Percentiles rank a stretch among this genome's conserved stretches.
Conservation (phyloP, 1,284 basidiomycete species). For the Pyrrhoderma noxium region DNA sequence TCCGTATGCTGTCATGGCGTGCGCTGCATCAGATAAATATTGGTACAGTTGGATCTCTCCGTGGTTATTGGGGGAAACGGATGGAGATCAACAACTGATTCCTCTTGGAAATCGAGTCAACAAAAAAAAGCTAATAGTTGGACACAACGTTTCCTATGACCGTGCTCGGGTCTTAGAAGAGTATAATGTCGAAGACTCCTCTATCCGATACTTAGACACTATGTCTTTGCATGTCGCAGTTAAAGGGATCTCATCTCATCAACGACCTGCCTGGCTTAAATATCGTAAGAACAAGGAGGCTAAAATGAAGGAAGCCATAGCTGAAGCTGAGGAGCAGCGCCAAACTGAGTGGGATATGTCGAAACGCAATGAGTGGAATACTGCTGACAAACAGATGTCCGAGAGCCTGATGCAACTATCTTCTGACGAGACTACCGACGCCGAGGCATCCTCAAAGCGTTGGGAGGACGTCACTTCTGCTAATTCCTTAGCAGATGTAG, state of each 20-base stretch:
- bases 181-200: slow-evolving; percentile 64
- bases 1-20: slow-evolving; percentile 84
- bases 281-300: slow-evolving; percentile 65
- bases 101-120: slow-evolving; percentile 58
- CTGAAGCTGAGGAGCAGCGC: slow-evolving; percentile 40
- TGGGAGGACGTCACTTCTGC: slow-evolving; percentile 94
- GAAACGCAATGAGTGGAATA: slow-evolving; percentile 27
- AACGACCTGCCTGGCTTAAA: slow-evolving; percentile 89
- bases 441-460: slow-evolving; percentile 42
- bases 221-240: slow-evolving; percentile 94
- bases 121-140: slow-evolving; percentile 65
- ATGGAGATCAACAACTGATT: slow-evolving; percentile 66
- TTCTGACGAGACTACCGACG: slow-evolving; percentile 33
- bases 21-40: slow-evolving; percentile 72
- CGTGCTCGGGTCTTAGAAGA: slow-evolving; percentile 81
- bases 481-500: slow-evolving; percentile 91
- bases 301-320: slow-evolving; percentile 43
- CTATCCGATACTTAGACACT: slow-evolving; percentile 88
- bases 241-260: slow-evolving; percentile 91
- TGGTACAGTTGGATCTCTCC: slow-evolving; percentile 99
- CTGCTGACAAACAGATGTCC: slow-evolving; percentile 28
- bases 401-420: slow-evolving; percentile 35
- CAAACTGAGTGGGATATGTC: slow-evolving; percentile 30
- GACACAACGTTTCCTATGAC: slow-evolving; percentile 96
- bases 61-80: slow-evolving; percentile 73